Conservation (phyloP, 1,139 yeast genomes). For the Hemisphaericaspora xylofermentans region DNA sequence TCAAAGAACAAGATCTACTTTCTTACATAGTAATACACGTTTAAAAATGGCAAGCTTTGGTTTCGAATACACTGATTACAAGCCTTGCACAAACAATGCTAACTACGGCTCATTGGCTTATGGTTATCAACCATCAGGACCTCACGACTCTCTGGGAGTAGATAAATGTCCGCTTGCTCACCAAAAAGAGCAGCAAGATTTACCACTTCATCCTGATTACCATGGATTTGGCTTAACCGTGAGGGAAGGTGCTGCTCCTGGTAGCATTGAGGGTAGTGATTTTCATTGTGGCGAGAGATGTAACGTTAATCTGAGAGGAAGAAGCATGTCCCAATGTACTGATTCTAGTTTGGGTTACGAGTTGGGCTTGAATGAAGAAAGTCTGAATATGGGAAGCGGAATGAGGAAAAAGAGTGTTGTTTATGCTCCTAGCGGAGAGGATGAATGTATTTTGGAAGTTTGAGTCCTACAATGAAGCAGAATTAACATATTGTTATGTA, state of each 20-base stretch:
- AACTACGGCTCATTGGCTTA: neutral
- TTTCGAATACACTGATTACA: neutral
- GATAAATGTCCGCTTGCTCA: slow-evolving; percentile 3
- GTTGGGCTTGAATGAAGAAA: neutral
- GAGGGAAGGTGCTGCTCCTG: slow-evolving; percentile 1
- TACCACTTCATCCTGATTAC: slow-evolving; percentile 1
- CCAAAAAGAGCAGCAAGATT: neutral
- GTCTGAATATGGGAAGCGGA: neutral
- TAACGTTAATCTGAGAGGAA: slow-evolving; percentile 11
- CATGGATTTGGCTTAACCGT: slow-evolving; percentile 3
- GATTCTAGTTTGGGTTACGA: slow-evolving; percentile 6
- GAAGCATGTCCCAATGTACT: slow-evolving; percentile 10
- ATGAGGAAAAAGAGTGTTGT: slow-evolving; percentile 7
- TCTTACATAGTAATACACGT: neutral
- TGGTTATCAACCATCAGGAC: slow-evolving; percentile 3
- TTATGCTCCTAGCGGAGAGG: slow-evolving; percentile 14
- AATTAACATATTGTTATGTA: too few species aligned
- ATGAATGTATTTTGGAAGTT: slow-evolving; percentile 1
- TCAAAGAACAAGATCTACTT: too few species aligned
- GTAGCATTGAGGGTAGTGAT: slow-evolving; percentile 34
- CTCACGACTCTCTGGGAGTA: slow-evolving; percentile 1
- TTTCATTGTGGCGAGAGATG: slow-evolving; percentile 14
- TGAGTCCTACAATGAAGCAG: too few species aligned
- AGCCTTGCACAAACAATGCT: neutral
- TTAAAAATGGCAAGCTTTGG: neutral